Base-by-base conservation (phyloP, 768 basidiomycete genomes). In the Neoboletus subvelutipes region DNA sequence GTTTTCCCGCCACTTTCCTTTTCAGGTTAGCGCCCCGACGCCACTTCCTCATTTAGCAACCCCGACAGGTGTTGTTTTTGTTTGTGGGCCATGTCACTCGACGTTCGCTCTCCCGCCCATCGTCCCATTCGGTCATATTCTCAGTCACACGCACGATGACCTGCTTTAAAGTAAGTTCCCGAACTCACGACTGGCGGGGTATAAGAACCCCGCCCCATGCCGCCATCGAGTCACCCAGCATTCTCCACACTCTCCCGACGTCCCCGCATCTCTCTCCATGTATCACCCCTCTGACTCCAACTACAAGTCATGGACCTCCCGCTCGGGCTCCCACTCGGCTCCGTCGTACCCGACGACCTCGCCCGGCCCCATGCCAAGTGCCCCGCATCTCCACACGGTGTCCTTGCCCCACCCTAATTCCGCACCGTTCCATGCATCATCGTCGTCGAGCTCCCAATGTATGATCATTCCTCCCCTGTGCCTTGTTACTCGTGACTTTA, bases 401-500 rank as follows among this genome's bases (percentile, higher is more conserved):
- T 67, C 72, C 15, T 33, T 72, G 18, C 71, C 71, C 11, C 72
- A 72, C 50, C 71, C 71, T 12, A 72, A 72, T 42, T 61, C 72
- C 9, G 47, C 65, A 17, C 58, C 60, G 4, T 31, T 22, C n/a
- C 29, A 70, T 37, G 33, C 56, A 8, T 58, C 70, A 1, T 40
- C 57, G n/a, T 54, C 70, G 20, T 53, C 64, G 20, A 26, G 52
- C 17, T 52, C 68, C 3, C 53, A 52, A 5, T 47, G 71, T 73
- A 56, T 5, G 71, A 22, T 29, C 24, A 5, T 41, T 43, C 24
- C 41, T 26, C 4, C 18, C 20, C 10, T 8, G 13, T 5, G 29
- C 13, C 6, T 20, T 22, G 37, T n/a, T 6, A 13, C 20, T 34
- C 2, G 29, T 40, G 13, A 39, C 43, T 20, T 45, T 37, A 18